Base-by-base conservation (phyloP, 805 yeast species). In the Yarrowia sp. region DNA sequence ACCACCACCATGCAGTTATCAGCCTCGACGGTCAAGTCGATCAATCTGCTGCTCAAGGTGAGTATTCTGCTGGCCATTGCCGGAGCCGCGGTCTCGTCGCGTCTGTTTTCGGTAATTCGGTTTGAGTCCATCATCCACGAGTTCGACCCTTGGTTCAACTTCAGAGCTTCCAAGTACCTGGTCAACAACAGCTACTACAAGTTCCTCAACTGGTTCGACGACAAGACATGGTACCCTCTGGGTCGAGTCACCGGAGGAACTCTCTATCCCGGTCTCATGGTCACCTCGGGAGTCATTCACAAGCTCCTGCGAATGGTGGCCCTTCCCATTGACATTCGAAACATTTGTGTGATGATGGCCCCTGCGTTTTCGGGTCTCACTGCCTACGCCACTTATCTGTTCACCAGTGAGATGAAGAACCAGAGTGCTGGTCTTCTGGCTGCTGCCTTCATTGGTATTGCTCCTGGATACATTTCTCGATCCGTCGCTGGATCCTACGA, bases 161-260 rank as follows among this genome's bases (percentile, higher is more conserved):
- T 86, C 82, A 83, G 99, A 72, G 99, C 99, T 53, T 91, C 99
- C n/a, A 90, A 90, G 78, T 92, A 91, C 78, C 84, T 95, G 72
- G 97, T 92, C 40, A 82, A 86, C 53, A 87, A 92, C 75, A 89
- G 95, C 8, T 94, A 87, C 79, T 89, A 92, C 82, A 93, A 92
- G 73, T 96, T 95, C 76, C 84, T 96, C 75, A 95, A 95, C 79
- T 95, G 99, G 99, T 95, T 95, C 75, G 99, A 95, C 78, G 98
- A 94, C 78, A 87, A 97, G 77, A 94, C 99, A 19, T 95, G 99
- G 99, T 95, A 95, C 79, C 99, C 99, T 19, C 83, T 95, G 73
- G 99, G 99, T 22, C 86, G 99, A 81, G 99, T 95, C 76, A 95
- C 99, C 12, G 99, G 99, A 74, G 99, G 99, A 70, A 96, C 99